Conservation (phyloP, 2,329 filamentous ascomycete species). For the Xylariaceae sp. region DNA sequence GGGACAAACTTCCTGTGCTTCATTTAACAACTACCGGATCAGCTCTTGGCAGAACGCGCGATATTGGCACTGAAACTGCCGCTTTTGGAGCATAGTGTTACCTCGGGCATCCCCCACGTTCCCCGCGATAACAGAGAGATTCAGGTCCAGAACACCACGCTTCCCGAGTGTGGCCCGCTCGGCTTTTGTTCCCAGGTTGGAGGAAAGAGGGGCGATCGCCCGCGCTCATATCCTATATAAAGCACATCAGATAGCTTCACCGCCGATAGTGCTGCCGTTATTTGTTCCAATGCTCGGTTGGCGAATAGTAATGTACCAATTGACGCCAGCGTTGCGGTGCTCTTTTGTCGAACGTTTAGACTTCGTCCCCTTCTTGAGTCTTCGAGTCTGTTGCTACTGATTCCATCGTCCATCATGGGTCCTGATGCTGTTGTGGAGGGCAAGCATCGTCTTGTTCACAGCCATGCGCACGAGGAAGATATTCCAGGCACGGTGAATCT, state of each 20-base stretch:
- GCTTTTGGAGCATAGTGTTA: conserved; percentile 9
- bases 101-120: conserved; percentile 20
- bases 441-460: conserved; percentile 35
- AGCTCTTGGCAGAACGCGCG: conserved; percentile 14
- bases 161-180: conserved; percentile 11
- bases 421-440: conserved; percentile 10
- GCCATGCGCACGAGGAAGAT: conserved; percentile 39
- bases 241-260: not conserved
- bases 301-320: conserved; percentile 5
- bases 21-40: conserved; percentile 5
- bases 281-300: not conserved
- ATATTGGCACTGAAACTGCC: conserved; percentile 17
- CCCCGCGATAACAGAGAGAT: conserved; percentile 21
- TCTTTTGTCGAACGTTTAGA: not conserved
- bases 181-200: conserved; percentile 15
- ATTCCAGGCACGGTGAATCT: conserved; percentile 39
- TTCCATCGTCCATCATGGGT: conserved; percentile 24
- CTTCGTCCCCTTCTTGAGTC: not conserved
- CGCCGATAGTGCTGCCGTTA: not conserved
- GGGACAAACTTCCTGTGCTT: conserved; percentile 6
- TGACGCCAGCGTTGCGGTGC: not conserved
- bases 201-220: conserved; percentile 17
- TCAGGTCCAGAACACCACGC: conserved; percentile 16
- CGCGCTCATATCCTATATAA: conserved; percentile 7
- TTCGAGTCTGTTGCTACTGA: not conserved